Base-by-base conservation (phyloP, 2,329 filamentous ascomycete species). In the Colletotrichum caudatum region DNA sequence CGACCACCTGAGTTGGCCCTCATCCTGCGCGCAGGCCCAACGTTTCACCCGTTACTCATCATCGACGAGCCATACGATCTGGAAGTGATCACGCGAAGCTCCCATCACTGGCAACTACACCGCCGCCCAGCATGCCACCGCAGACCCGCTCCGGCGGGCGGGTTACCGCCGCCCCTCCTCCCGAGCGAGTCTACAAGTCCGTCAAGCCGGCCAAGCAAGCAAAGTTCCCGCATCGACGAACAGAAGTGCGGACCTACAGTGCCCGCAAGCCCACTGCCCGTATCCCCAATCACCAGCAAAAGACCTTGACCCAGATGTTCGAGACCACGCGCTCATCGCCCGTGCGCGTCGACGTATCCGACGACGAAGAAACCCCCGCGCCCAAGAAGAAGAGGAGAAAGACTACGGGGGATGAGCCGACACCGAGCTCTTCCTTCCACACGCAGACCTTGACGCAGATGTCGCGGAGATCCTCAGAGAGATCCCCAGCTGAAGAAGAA, bases 371-470 rank as follows among this genome's bases (percentile, higher is more conserved):
- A n/a, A 53, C 48, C 23, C 39, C 67, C 12, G 3, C n/a, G 26
- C 66, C 60, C 23, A 51, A 29, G 44, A 71, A 64, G 68, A 74
- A 69, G 56, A 65, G 73, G 50, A 73, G 73, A 56, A 82, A 73
- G 74, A 81, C 81, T 2, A 72, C 75, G 37, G 80, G 79, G n/a
- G 81, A 81, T 39, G 66, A 69, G 12, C 65, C 69, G 18, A 50
- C 62, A 14, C 66, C 79, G 11, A 77, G 76, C 51, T 78, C 80
- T 6, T 80, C 75, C 8, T 82, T 81, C 46, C 80, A 83, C 54
- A 84, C 82, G 18, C 83, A 84, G 69, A 84, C 83, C 3, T 73
- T 84, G 66, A 84, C 83, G 18, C 82, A 84, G 65, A 78, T 83
- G 12, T 60, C 82, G 9, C 82, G 84, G 70, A 84, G 82, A 9